Conservation (phyloP, 108 stramenopile species). For the Nannochloropsis salina region DNA sequence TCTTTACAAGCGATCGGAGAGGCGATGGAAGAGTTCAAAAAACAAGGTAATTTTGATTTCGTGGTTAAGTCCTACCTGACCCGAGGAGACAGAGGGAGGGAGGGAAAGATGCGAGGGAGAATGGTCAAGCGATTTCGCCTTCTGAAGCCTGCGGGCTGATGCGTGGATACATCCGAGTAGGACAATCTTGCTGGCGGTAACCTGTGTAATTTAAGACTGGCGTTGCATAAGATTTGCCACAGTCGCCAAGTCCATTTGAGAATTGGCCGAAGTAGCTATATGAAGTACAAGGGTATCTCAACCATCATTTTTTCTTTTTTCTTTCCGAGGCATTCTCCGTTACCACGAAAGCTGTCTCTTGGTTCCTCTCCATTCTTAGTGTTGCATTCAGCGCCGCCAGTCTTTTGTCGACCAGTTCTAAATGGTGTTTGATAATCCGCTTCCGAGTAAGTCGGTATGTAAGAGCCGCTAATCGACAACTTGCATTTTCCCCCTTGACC, state of each 20-base stretch:
- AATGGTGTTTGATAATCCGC: neutral
- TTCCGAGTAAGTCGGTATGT: slow-evolving; percentile 17
- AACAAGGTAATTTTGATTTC: neutral
- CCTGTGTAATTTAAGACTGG: no score
- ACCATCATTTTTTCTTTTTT: neutral
- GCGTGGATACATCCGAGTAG: no score
- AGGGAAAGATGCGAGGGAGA: neutral
- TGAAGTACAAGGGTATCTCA: no score
- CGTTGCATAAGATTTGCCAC: no score
- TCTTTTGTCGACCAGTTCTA: neutral
- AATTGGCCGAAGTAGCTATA: no score
- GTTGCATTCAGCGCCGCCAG: neutral
- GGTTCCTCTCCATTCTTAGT: neutral
- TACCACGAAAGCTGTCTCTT: neutral
- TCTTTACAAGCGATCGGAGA: neutral
- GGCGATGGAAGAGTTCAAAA: neutral
- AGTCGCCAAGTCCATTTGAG: no score
- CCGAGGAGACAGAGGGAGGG: neutral
- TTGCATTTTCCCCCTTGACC: neutral
- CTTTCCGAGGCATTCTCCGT: no score
- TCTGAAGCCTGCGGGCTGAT: no score
- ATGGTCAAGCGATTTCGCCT: no score
- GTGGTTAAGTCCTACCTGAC: neutral
- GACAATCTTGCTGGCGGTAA: no score
- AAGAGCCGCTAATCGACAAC: neutral